Evolutionary conservation across 768 basidiomycete genomes (phyloP).

Genomic region (Postia placenta): DNA sequence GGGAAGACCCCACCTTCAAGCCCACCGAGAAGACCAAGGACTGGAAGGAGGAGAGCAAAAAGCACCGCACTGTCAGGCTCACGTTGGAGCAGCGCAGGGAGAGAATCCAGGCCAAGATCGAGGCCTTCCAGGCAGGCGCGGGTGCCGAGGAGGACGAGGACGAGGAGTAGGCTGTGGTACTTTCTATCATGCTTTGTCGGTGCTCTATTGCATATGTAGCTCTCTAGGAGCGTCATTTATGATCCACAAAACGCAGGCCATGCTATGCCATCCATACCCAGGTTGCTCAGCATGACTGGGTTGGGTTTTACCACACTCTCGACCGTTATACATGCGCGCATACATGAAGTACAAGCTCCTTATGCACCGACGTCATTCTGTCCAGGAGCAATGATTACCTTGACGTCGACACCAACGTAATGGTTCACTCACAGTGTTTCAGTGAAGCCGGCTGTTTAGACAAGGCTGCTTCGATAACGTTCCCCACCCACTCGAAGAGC

Average conservation of each 20-base stretch:
- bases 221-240: conserved; percentile 7
- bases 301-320: too few species aligned
- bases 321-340: too few species aligned
- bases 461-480: conserved; percentile 32
- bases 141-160: conserved; percentile 35
- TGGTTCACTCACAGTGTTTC: not conserved
- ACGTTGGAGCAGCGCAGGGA: conserved; percentile 72
- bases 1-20: conserved; percentile 89
- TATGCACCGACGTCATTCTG: too few species aligned
- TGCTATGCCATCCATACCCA: conserved; percentile 7
- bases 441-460: not conserved
- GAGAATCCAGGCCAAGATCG: conserved; percentile 83
- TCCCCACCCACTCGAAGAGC: conserved; percentile 51
- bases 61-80: conserved; percentile 64
- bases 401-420: too few species aligned
- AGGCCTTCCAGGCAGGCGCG: conserved; percentile 75
- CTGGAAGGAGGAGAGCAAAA: conserved; percentile 84
- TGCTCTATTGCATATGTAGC: conserved; percentile 9
- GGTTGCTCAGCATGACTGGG: too few species aligned
- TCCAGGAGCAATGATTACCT: too few species aligned
- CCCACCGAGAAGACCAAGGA: conserved; percentile 84
- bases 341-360: too few species aligned
- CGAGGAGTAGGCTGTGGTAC: conserved; percentile 48
- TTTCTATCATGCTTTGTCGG: conserved; percentile 9
- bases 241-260: conserved; percentile 15